Base-by-base conservation (phyloP, 768 basidiomycete genomes). In the Candolleomyces eurysporus region DNA sequence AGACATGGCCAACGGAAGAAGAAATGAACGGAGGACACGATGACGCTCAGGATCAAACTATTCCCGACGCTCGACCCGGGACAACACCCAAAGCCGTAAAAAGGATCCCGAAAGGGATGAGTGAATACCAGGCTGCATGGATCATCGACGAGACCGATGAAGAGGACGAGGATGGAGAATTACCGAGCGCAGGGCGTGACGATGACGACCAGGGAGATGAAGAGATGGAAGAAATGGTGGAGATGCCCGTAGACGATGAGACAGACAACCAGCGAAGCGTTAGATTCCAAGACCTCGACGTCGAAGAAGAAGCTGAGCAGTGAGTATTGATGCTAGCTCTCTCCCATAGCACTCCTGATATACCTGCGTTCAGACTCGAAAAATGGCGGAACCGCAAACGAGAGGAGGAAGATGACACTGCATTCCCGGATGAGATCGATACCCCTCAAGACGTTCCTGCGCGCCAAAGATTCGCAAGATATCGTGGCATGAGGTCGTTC, bases 1-100 rank as follows among this genome's bases (percentile, higher is more conserved):
- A 99, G 73, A 99, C 96, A 0, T 98, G 96, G 96, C 96, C 96
- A 0, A 96, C 94, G 0, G 94, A 98, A 71, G 96, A 98, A 69
- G 96, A 98, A 72, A 92, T 98, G 88, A 78, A 77, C 21, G 82
- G 74, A 6, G 75, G 55, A 0, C 62, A 64, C 4, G 71, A 64
- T 4, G 65, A 69, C 31, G 58, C 61, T n/a, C 71, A 77, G 46
- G 66, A 71, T 16, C 68, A 72, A 3, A 22, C 48, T 11, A 69
- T 91, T 16, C 87, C 91, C 2, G 89, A 90, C 63, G 91, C 91
- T 0, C 71, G 69, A 30, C 72, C 75, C 2, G 91, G 89, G 0
- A 92, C 91, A 0, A 94, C 92, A 7, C 92, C 92, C 0, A 92
- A 86, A 73, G 71, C 77, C 31, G 85, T 95, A n/a, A 89, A 85